Evolutionary conservation across 768 basidiomycete species (phyloP).

Genomic region (Rubroboletus satanas): DNA sequence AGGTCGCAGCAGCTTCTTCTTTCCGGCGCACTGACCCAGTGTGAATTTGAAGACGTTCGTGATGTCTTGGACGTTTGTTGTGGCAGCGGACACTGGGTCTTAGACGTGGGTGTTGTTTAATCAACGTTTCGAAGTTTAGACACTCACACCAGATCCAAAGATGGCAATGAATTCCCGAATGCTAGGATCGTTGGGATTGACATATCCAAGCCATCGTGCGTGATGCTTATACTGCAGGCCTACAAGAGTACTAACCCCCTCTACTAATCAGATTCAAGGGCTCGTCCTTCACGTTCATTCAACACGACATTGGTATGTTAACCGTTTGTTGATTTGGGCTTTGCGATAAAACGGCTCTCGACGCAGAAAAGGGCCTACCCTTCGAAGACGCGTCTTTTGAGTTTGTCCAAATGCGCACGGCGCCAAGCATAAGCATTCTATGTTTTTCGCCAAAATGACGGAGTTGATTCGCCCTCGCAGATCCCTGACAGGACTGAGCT

Average conservation of each 20-base stretch:
- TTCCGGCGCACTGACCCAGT: neutral
- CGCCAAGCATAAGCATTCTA: constrained; percentile 2
- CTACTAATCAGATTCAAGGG: neutral
- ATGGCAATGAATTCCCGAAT: constrained; percentile 3
- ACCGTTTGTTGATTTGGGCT: neutral
- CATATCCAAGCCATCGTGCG: constrained; percentile 3
- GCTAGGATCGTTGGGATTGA: neutral
- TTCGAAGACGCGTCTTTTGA: constrained; percentile 11
- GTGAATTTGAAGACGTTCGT: neutral
- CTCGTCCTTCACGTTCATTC: neutral
- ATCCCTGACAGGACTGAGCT: neutral
- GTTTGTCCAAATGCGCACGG: constrained; percentile 8
- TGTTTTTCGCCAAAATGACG: neutral
- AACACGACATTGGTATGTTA: constrained; percentile 1
- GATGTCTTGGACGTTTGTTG: constrained; percentile 5
- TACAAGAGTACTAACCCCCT: neutral
- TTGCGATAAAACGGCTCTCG: neutral
- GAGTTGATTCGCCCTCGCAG: neutral
- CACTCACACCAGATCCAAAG: neutral
- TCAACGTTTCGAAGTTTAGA: neutral
- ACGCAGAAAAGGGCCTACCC: neutral
- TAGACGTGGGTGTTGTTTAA: neutral
- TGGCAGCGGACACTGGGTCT: constrained; percentile 7
- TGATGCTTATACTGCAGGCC: neutral
- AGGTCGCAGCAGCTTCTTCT: neutral